These are phyloP conservation scores for Cicer chorassanicum DNA, from an alignment of 306 rosid species.

Conservation along the genomic window DNA sequence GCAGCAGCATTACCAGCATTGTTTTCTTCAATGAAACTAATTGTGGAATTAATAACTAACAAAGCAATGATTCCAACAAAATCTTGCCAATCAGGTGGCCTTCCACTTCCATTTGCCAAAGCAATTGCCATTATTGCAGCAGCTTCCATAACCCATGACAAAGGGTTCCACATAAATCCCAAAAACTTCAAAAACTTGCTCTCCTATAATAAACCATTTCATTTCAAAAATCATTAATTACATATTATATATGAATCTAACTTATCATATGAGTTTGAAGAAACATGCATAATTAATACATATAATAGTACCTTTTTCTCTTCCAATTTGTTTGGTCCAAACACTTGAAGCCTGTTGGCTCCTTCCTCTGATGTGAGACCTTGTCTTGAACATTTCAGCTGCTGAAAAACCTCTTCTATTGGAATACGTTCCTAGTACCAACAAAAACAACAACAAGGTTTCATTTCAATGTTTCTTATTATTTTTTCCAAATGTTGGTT, in stretches of 20 bases:
- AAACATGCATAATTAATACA: neutral
- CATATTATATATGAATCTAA: neutral
- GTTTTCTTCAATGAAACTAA: slow-evolving; percentile 89
- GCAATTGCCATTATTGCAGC: slow-evolving; percentile 97
- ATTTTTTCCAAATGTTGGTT: slow-evolving; percentile 1
- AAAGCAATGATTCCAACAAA: slow-evolving; percentile 75
- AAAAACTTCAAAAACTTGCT: slow-evolving; percentile 87
- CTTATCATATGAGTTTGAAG: neutral
- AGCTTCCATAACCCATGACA: slow-evolving; percentile 99
- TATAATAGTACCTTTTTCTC: slow-evolving; percentile 72
- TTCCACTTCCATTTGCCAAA: slow-evolving; percentile 86
- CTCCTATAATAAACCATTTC: slow-evolving; percentile 61
- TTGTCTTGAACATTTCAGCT: slow-evolving; percentile 80
- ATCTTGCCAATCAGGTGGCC: slow-evolving; percentile 95
- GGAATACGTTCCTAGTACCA: slow-evolving; percentile 77
- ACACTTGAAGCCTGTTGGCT: slow-evolving; percentile 79
- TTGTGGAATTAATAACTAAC: slow-evolving; percentile 78
- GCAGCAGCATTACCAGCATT: slow-evolving; percentile 98
- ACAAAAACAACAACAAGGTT: neutral
- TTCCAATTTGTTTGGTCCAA: slow-evolving; percentile 96
- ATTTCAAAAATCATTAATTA: slow-evolving; percentile 24
- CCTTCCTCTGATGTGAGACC: slow-evolving; percentile 88
- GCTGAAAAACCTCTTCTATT: slow-evolving; percentile 86
- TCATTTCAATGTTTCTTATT: slow-evolving; percentile 5
- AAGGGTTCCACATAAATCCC: slow-evolving; percentile 99